These are phyloP conservation scores for Fonsecaea erecta DNA, from an alignment of 2,329 filamentous ascomycete species.

Conservation along the genomic window DNA sequence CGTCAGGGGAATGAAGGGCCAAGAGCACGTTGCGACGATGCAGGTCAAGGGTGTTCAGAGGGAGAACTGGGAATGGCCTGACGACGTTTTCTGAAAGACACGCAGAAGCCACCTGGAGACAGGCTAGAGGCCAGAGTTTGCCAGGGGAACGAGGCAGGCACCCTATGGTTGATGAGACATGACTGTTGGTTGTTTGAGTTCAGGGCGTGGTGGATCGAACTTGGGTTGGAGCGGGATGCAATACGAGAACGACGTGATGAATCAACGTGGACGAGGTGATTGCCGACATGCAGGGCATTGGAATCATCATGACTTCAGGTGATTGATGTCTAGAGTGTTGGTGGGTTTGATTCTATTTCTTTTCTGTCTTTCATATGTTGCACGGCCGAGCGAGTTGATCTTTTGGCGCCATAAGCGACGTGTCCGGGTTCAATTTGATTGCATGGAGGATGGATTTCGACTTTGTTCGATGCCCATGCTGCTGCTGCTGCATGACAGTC, in stretches of 20 bases:
- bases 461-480: neutral
- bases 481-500: neutral
- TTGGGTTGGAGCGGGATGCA: neutral
- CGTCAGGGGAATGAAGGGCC: slow-evolving; percentile 15
- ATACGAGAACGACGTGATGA: neutral
- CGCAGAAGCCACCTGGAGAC: neutral
- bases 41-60: slow-evolving; percentile 19
- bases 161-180: neutral
- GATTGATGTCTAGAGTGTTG: neutral
- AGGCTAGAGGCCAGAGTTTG: neutral
- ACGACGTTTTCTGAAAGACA: slow-evolving; percentile 35
- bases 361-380: neutral
- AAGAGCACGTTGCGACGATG: slow-evolving; percentile 11
- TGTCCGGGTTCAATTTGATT: neutral
- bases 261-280: neutral
- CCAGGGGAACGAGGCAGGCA: neutral
- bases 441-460: neutral
- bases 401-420: neutral
- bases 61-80: slow-evolving; percentile 38
- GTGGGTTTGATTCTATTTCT: neutral
- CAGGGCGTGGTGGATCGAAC: neutral
- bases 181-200: neutral
- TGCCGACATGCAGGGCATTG: neutral
- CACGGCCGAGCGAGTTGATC: neutral
- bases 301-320: neutral